Conservation (phyloP, 805 yeast species). For the Saturnispora dispora region DNA sequence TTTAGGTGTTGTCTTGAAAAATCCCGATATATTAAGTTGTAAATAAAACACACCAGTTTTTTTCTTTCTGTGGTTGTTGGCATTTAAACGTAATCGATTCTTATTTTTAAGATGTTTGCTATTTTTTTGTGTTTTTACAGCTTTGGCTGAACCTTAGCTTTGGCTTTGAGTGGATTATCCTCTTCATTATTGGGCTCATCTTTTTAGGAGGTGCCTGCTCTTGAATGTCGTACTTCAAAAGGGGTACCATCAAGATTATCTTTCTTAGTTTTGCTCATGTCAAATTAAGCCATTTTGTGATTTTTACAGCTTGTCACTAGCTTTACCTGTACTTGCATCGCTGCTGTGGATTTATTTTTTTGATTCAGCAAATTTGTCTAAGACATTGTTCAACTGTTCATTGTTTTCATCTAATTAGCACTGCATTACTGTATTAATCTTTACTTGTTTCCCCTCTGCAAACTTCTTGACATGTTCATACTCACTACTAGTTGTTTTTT, state of each 20-base stretch:
- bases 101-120: neutral
- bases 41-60: constrained; percentile 8
- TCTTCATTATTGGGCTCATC: neutral
- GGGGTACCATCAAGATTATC: neutral
- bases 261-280: neutral
- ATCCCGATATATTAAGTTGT: neutral
- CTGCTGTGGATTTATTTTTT: neutral
- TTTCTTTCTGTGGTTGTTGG: constrained; percentile 2
- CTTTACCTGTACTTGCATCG: neutral
- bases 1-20: neutral
- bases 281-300: no score
- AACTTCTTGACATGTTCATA: neutral
- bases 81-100: neutral
- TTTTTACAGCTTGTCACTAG: neutral
- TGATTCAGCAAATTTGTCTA: neutral
- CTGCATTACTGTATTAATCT: neutral
- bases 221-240: neutral
- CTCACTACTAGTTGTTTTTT: neutral
- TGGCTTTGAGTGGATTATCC: neutral
- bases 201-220: neutral
- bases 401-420: neutral
- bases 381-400: neutral
- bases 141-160: neutral
- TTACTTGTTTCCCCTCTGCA: neutral
- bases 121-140: neutral